These are phyloP conservation scores for Teratosphaeria viscida DNA, from an alignment of 2,329 filamentous ascomycete genomes.

Conservation along the genomic window DNA sequence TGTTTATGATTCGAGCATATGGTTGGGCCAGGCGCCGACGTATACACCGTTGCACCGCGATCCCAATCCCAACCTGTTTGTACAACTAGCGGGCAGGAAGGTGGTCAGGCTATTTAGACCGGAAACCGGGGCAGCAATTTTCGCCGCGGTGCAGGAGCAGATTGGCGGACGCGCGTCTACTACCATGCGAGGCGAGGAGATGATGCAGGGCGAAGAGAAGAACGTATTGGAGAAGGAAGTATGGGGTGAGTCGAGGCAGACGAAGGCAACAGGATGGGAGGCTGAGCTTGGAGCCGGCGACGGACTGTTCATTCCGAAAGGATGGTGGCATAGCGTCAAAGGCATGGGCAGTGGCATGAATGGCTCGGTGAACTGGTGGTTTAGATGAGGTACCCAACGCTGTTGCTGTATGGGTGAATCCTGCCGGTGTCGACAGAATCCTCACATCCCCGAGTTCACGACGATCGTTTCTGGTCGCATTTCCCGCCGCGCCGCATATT, in stretches of 20 bases:
- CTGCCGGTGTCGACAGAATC: neutral
- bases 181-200: conserved; percentile 64
- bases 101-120: conserved; percentile 61
- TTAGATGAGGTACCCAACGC: conserved; percentile 2
- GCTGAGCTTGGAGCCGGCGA: conserved; percentile 52
- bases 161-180: conserved; percentile 31
- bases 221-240: conserved; percentile 55
- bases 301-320: conserved; percentile 66
- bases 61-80: conserved; percentile 87
- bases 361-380: conserved; percentile 39
- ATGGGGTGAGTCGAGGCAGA: conserved; percentile 44
- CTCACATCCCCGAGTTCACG: neutral
- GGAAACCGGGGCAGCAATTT: conserved; percentile 51
- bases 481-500: neutral
- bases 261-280: conserved; percentile 11
- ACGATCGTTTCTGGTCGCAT: neutral
- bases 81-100: conserved; percentile 69
- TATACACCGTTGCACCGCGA: conserved; percentile 87
- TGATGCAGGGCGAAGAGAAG: conserved; percentile 78
- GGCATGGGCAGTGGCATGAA: conserved; percentile 50
- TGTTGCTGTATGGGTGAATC: neutral
- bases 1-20: conserved; percentile 77
- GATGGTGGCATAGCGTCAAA: conserved; percentile 80
- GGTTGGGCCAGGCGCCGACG: conserved; percentile 78
- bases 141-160: conserved; percentile 39